Evolutionary conservation across 805 yeast species (phyloP), one percentile per base, ranked within the genome.

Genomic region (Candida maltosa): DNA sequence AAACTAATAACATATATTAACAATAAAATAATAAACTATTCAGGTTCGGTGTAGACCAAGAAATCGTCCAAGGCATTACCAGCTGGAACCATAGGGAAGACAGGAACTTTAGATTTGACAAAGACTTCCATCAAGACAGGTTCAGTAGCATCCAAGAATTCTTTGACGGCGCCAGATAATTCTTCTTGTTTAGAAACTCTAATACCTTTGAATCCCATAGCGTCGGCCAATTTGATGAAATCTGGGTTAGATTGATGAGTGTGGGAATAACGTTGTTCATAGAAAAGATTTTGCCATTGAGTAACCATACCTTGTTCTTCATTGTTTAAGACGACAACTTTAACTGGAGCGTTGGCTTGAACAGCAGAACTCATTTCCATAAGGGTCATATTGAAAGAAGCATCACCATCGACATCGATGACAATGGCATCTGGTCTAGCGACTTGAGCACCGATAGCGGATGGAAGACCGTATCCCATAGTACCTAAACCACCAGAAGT

Each of bases 221-320:
- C 83, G 33, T 93, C 96, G 15, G 96, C 95, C 38, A 93, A 72
- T 63, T 85, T 86, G 73, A 87, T 78, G 59, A 89, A 93, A 65
- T 93, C 83, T 38, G 98, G 98, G 64, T 93, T 93, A 40, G 75
- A 58, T 70, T 93, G 98, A 68, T 93, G 97, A 16, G 98, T 91
- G 66, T 93, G 97, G n/a, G 97, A 76, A 63, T 87, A 93, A 67
- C 98, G 80, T 66, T 91, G 91, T 62, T 91, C 95, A 67, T 93
- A 93, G 73, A 93, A 93, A 43, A 93, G 70, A 9, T 96, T 84
- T 71, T 93, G 98, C 98, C 98, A 93, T 65, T 93, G 98, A 10
- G 97, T 91, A 38, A 93, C 98, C 98, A 93, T 93, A 58, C 98
- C 98, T 71, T 93, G 98, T 70, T 93, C 98, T 70, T 91, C 97